Percentiles rank a stretch among this genome's conserved stretches.
phyloP scores from a whole-genome alignment of 805 yeast genomes.

The Metschnikowia reukaufii region DNA sequence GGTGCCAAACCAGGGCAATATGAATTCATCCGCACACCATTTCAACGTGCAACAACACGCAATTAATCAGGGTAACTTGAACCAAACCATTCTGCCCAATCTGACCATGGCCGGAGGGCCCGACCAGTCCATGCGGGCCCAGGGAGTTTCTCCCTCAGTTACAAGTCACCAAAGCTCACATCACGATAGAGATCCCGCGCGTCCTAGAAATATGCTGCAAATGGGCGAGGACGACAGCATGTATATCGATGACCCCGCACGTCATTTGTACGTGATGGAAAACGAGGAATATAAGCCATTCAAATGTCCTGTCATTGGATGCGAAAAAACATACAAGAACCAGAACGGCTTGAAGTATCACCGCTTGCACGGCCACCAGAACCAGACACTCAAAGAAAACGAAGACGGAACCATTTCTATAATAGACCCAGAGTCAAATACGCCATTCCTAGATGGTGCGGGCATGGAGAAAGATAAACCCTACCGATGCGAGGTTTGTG shows the following conservation, averaged over 20 bases:
- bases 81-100: conserved; percentile 18
- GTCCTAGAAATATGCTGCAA: conserved; percentile 23
- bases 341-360: conserved; percentile 97
- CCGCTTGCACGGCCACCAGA: conserved; percentile 94
- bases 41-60: conserved; percentile 28
- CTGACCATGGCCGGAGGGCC: conserved; percentile 17
- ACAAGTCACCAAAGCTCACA: conserved; percentile 8
- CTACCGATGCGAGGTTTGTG: conserved; percentile 96
- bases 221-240: conserved; percentile 52
- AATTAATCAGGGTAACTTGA: conserved; percentile 19
- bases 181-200: conserved; percentile 5
- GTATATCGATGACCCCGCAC: conserved; percentile 95
- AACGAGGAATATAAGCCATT: conserved; percentile 91
- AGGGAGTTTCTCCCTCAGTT: conserved; percentile 11
- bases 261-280: conserved; percentile 90
- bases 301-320: conserved; percentile 97
- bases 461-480: conserved; percentile 98
- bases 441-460: conserved; percentile 90
- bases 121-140: conserved; percentile 2
- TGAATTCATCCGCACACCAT: conserved; percentile 22
- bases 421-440: conserved; percentile 85
- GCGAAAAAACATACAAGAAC: conserved; percentile 95
- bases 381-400: conserved; percentile 85
- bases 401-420: conserved; percentile 92
- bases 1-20: conserved; percentile 14